These are phyloP conservation scores for Solanum aculeatissimum DNA, from an alignment of 305 asterid species.

Conservation along the genomic window DNA sequence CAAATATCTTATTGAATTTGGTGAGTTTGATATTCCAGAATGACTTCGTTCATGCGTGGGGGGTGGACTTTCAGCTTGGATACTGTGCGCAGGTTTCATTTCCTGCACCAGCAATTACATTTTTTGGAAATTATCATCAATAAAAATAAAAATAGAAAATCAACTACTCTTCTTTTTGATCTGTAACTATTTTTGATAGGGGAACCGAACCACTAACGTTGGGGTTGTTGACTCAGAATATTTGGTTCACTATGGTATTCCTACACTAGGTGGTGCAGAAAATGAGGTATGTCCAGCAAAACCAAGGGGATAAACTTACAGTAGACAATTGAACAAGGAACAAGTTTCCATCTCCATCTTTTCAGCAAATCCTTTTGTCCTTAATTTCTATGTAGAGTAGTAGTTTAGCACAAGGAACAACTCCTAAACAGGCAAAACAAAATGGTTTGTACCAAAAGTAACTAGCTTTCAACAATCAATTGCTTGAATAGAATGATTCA, in stretches of 20 bases:
- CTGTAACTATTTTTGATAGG: slow-evolving; percentile 23
- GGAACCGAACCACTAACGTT: slow-evolving; percentile 42
- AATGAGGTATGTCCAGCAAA: slow-evolving; percentile 22
- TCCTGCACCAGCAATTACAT: background rate
- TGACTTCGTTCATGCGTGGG: slow-evolving; percentile 71
- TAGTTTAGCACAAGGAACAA: slow-evolving; percentile 8
- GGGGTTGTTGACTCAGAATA: slow-evolving; percentile 76
- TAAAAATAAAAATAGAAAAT: background rate
- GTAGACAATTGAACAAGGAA: background rate
- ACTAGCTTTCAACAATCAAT: background rate
- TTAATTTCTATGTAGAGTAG: slow-evolving; percentile 11
- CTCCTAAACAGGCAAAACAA: slow-evolving; percentile 6
- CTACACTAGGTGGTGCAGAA: slow-evolving; percentile 61
- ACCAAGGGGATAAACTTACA: background rate
- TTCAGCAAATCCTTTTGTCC: background rate
- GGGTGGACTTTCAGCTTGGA: slow-evolving; percentile 66
- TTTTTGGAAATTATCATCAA: background rate
- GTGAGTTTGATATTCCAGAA: slow-evolving; percentile 19
- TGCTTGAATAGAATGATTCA: background rate
- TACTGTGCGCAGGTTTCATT: slow-evolving; percentile 61
- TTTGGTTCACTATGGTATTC: slow-evolving; percentile 52
- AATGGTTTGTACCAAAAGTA: slow-evolving; percentile 6
- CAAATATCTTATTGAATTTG: background rate
- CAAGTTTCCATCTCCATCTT: background rate
- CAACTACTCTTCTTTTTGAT: background rate